Conservation (phyloP, 176 grass and related monocot species). For the Cocos nucifera region DNA sequence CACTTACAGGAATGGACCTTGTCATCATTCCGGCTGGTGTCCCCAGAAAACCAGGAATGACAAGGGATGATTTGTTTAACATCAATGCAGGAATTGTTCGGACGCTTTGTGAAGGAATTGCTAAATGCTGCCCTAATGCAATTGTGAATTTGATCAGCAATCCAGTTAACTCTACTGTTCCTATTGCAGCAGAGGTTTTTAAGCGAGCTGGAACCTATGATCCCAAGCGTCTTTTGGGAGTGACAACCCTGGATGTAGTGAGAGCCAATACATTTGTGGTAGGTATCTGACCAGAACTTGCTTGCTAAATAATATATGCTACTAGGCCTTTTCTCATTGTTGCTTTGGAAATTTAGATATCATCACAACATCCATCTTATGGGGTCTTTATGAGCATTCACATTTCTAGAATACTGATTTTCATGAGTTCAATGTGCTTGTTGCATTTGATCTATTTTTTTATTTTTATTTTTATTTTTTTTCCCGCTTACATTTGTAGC, state of each 20-base stretch:
- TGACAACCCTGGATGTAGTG: constrained; percentile 87
- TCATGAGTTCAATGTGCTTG: no score
- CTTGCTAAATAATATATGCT: not conserved
- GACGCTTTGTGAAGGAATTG: constrained; percentile 70
- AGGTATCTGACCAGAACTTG: constrained; percentile 3
- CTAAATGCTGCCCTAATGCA: constrained; percentile 71
- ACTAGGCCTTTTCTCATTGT: not conserved
- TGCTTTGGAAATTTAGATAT: not conserved
- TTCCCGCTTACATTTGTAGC: not conserved
- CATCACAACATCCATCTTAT: no score
- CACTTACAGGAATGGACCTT: constrained; percentile 80
- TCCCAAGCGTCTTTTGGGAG: constrained; percentile 68
- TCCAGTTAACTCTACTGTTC: constrained; percentile 84
- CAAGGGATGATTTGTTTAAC: constrained; percentile 91
- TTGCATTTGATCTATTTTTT: no score
- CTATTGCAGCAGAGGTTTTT: constrained; percentile 83
- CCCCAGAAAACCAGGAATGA: constrained; percentile 90
- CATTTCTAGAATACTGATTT: no score
- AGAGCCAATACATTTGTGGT: constrained; percentile 99
- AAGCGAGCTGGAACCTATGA: constrained; percentile 77
- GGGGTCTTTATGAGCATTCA: no score
- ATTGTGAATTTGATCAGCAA: constrained; percentile 94
- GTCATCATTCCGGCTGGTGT: constrained; percentile 86
- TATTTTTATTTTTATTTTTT: no score
- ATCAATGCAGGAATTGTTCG: constrained; percentile 90